A percentile compares a stretch with the other conserved stretches of the same genome.
Evolutionary conservation across 2,329 filamentous ascomycete species (phyloP).

Genomic region (Diatrype stigma): DNA sequence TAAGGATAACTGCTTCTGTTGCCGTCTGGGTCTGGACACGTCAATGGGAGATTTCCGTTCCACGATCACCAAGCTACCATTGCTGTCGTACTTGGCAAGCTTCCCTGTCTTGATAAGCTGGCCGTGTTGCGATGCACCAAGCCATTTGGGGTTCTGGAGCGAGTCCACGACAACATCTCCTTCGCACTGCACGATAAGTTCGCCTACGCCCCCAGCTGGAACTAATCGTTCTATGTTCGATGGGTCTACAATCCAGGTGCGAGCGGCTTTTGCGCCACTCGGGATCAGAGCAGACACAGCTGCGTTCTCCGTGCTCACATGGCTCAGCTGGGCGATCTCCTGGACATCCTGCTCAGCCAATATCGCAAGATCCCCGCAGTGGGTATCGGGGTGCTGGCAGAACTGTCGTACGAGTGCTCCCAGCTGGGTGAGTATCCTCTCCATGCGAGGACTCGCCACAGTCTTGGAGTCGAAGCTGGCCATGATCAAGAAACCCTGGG

Average conservation of each 20-base stretch:
- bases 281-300: conserved; percentile 14
- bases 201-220: conserved; percentile 38
- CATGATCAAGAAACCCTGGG: conserved; percentile 53
- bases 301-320: conserved; percentile 14
- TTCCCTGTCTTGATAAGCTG: conserved; percentile 37
- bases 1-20: conserved; percentile 31
- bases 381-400: conserved; percentile 31
- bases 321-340: conserved; percentile 28
- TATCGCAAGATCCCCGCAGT: conserved; percentile 30
- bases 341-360: conserved; percentile 30
- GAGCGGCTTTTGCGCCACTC: conserved; percentile 18
- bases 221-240: conserved; percentile 30
- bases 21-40: conserved; percentile 6
- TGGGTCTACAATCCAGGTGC: conserved; percentile 38
- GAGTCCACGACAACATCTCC: conserved; percentile 20
- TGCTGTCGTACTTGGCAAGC: conserved; percentile 33
- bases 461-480: conserved; percentile 63
- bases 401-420: conserved; percentile 47
- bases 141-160: conserved; percentile 26
- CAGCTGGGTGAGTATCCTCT: conserved; percentile 49
- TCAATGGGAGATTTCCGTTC: conserved; percentile 15
- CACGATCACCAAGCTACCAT: conserved; percentile 26
- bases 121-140: conserved; percentile 14
- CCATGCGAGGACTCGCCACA: conserved; percentile 47
- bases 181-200: conserved; percentile 37